These are phyloP conservation scores for Tricharina praecox DNA, from an alignment of 495 filamentous ascomycete species.

Conservation along the genomic window DNA sequence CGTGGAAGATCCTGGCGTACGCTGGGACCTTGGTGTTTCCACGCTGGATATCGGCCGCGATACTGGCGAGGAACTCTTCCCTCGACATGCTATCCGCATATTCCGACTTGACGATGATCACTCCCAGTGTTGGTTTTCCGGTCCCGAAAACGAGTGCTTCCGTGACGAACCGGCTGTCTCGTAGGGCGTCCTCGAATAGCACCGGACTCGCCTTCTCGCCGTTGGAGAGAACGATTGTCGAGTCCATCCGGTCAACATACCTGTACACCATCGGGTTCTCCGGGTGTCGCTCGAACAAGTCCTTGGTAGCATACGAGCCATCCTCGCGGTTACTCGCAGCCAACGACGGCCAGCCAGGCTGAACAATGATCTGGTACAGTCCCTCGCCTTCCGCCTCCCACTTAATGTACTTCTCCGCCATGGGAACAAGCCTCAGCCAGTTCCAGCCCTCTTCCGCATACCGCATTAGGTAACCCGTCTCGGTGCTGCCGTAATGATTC, in stretches of 20 bases:
- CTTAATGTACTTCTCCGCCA: conserved; percentile 32
- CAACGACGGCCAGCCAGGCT: conserved; percentile 44
- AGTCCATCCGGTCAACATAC: conserved; percentile 34
- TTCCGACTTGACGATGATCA: conserved; percentile 15
- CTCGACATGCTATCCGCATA: conserved; percentile 3
- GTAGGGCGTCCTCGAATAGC: conserved; percentile 24
- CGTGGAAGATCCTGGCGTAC: conserved; percentile 19
- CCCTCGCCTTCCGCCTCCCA: conserved; percentile 33
- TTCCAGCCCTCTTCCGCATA: conserved; percentile 38
- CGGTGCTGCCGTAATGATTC: conserved; percentile 40
- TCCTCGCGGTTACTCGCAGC: conserved; percentile 42
- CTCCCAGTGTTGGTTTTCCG: conserved; percentile 15
- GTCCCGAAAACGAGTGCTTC: conserved; percentile 15
- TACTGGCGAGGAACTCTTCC: conserved; percentile 12
- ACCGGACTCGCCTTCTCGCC: conserved; percentile 35
- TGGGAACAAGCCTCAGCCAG: conserved; percentile 36
- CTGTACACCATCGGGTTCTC: conserved; percentile 29
- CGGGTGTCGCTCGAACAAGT: conserved; percentile 41
- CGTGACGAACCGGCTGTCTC: conserved; percentile 10
- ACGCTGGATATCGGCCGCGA: conserved; percentile 10
- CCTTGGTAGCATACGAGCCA: conserved; percentile 40
- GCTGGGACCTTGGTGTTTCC: conserved; percentile 17
- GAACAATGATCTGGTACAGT: conserved; percentile 39
- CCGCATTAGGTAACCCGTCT: conserved; percentile 36
- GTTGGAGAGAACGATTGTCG: conserved; percentile 38